Percentiles rank a stretch among this genome's conserved stretches.
Conservation (phyloP, 2,329 filamentous ascomycete species). For the Penicillium sp. region DNA sequence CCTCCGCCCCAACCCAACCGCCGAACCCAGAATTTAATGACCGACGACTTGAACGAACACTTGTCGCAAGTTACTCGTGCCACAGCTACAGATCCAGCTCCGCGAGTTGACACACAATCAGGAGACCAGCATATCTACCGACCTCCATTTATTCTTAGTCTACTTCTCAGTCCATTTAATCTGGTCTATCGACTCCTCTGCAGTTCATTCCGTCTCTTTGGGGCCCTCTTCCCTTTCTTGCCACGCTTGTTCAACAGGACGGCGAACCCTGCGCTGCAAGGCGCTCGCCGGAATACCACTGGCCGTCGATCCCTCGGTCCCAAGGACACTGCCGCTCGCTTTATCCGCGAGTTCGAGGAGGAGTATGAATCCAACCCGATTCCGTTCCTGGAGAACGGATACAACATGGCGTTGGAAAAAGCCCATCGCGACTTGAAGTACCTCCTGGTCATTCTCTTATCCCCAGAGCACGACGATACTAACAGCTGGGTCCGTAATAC, state of each 20-base stretch:
- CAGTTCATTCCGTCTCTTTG: constrained; percentile 65
- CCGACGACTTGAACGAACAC: constrained; percentile 40
- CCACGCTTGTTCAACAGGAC: constrained; percentile 57
- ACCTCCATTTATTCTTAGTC: constrained; percentile 70
- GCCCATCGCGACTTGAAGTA: constrained; percentile 92
- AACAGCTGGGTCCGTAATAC: constrained; percentile 77
- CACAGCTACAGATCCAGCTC: constrained; percentile 63
- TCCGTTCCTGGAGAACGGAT: constrained; percentile 81
- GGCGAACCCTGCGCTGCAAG: constrained; percentile 50
- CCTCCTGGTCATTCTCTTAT: constrained; percentile 80
- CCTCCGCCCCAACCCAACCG: constrained; percentile 62
- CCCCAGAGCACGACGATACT: constrained; percentile 93
- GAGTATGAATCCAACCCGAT: constrained; percentile 70
- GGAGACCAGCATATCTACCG: constrained; percentile 63
- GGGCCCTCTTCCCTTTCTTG: constrained; percentile 77
- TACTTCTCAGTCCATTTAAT: constrained; percentile 79
- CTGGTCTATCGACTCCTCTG: constrained; percentile 71
- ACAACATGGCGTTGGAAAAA: constrained; percentile 84
- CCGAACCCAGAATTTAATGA: constrained; percentile 69
- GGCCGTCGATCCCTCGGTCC: constrained; percentile 76
- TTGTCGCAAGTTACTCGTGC: constrained; percentile 35
- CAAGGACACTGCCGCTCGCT: constrained; percentile 81
- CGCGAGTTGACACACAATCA: constrained; percentile 76
- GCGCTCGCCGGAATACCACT: constrained; percentile 56
- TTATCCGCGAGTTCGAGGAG: constrained; percentile 92